Evolutionary conservation across 2,329 filamentous ascomycete species (phyloP).

Genomic region (Colletotrichum magnum): DNA sequence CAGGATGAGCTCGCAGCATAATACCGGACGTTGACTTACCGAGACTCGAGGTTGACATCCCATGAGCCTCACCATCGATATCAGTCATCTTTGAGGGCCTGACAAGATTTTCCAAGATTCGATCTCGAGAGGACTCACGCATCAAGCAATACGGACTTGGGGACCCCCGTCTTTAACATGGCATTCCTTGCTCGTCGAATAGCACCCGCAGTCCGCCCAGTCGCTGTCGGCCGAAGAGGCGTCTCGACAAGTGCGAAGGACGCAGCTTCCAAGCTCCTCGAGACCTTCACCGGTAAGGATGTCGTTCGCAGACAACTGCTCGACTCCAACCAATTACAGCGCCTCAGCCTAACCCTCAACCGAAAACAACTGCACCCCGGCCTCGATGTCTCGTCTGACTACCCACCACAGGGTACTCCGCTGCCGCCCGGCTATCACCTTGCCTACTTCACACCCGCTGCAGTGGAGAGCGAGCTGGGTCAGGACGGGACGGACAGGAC

Average conservation of each 20-base stretch:
- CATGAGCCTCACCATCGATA: not conserved
- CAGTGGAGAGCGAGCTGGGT: conserved; percentile 68
- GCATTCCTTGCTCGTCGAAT: not conserved
- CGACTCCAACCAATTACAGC: conserved; percentile 75
- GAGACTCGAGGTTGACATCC: not conserved
- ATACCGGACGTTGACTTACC: not conserved
- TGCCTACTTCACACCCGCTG: conserved; percentile 73
- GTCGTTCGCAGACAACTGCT: conserved; percentile 61
- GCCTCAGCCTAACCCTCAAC: conserved; percentile 70
- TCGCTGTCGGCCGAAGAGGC: not conserved
- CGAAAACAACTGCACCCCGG: conserved; percentile 58
- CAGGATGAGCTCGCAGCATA: not conserved
- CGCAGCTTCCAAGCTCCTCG: conserved; percentile 50
- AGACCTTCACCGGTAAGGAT: conserved; percentile 47
- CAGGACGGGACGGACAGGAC: conserved; percentile 72
- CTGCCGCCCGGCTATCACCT: conserved; percentile 74
- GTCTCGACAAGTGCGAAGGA: conserved; percentile 19
- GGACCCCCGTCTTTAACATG: conserved; percentile 2
- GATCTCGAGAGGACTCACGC: too few species aligned
- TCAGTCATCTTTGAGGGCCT: too few species aligned
- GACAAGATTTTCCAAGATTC: not conserved
- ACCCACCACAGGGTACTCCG: conserved; percentile 60
- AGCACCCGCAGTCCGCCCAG: not conserved
- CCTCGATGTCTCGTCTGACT: conserved; percentile 53
- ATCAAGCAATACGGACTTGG: too few species aligned